These are phyloP conservation scores for Primulina tabacum DNA, from an alignment of 257 asterid genomes.

Conservation along the genomic window DNA sequence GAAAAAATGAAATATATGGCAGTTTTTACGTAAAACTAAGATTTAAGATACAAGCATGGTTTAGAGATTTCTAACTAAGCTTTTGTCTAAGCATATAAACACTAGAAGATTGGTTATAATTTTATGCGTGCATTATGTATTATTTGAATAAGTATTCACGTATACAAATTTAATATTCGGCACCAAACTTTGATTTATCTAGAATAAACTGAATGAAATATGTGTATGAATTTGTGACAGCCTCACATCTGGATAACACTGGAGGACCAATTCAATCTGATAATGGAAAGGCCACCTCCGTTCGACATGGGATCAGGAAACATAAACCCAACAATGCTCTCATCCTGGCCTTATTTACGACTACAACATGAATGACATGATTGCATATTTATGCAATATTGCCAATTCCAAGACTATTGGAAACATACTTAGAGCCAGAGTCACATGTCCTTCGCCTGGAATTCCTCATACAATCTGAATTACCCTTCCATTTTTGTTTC, in stretches of 20 bases:
- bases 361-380: not conserved
- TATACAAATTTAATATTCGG: no score
- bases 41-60: no score
- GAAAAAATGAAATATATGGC: no score
- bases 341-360: constrained; percentile 23
- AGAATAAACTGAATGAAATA: no score
- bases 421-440: not conserved
- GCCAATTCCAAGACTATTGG: not conserved
- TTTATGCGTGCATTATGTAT: no score
- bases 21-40: no score
- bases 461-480: constrained; percentile 9
- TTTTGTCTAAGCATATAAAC: no score
- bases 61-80: no score
- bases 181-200: no score
- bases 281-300: constrained; percentile 1
- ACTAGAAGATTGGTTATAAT: no score
- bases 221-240: constrained; percentile 13
- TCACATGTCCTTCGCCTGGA: not conserved
- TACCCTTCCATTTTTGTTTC: constrained; percentile 19
- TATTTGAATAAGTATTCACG: no score
- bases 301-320: constrained; percentile 26
- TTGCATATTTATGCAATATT: constrained; percentile 11
- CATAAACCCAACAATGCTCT: constrained; percentile 9
- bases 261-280: constrained; percentile 7
- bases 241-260: constrained; percentile 21